Base-by-base conservation (phyloP, 2,329 filamentous ascomycete species). In the Trichoderma gracile region DNA sequence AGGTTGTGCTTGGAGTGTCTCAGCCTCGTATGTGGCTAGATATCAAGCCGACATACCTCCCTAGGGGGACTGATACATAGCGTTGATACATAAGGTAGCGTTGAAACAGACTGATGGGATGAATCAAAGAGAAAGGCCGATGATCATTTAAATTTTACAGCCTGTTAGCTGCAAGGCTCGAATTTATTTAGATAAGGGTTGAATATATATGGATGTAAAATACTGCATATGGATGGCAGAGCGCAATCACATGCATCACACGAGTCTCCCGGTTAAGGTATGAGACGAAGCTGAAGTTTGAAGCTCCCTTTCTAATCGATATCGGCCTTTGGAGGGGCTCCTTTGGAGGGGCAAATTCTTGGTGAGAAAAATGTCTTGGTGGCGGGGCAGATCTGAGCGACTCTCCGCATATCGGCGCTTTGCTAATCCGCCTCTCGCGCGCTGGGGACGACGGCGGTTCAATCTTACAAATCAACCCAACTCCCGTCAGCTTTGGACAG, bases 401-500 rank as follows among this genome's bases (percentile, higher is more conserved):
- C 56, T 21, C 33, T 57, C 56, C 65, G 54, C 43, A 58, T 9
- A 66, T 55, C 62, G 65, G 65, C 65, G 67, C 67, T 65, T 38
- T 67, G 43, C 67, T 67, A 64, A 67, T 64, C 65, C 25, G 21
- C 17, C 9, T 25, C n/a, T 27, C 52, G 49, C 52, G 49, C 47
- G 12, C 14, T 23, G 33, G 14, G 33, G 3, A 38, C 12, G 33
- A 6, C 25, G 42, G 38, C 27, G 38, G 30, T 6, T 50, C 21
- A n/a, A 61, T 61, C 63, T 65, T 65, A 65, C 64, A 65, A 65
- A 65, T 65, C 64, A 65, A 49, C 33, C 21, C 40, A 38, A 12
- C 33, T 38, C 10, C 10, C 33, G 14, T 38, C 33, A 38, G 3
- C 33, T 30, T 8, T 5, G 17, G 12, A 55, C 30, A 42, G 12